Evolutionary conservation across 352 stramenopile genomes (phyloP).

Genomic region (Pythium sp.): DNA sequence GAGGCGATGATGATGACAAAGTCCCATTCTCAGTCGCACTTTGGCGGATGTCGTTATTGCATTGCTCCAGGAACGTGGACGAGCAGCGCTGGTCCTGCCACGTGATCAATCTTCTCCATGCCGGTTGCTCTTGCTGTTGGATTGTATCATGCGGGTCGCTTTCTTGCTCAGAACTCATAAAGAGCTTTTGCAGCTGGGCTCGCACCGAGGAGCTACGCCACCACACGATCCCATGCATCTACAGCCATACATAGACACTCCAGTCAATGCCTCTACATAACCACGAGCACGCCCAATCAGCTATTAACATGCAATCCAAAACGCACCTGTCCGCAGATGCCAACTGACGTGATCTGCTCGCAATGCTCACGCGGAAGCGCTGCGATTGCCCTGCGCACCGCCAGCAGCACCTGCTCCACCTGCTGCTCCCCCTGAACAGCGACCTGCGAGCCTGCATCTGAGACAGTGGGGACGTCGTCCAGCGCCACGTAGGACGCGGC

Average conservation of each 20-base stretch:
- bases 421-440: conserved; percentile 29
- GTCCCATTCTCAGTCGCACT: not conserved
- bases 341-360: conserved; percentile 35
- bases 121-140: conserved; percentile 7
- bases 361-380: conserved; percentile 28
- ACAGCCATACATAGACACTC: not conserved
- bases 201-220: conserved; percentile 52
- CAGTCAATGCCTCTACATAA: not conserved
- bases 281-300: not conserved
- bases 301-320: too few relatives aligned
- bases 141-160: not conserved
- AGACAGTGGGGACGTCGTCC: conserved; percentile 22
- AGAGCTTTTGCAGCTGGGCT: conserved; percentile 25
- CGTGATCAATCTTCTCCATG: conserved; percentile 68
- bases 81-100: conserved; percentile 83
- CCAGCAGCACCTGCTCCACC: conserved; percentile 47
- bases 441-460: conserved; percentile 6
- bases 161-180: conserved; percentile 10
- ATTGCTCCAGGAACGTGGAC: conserved; percentile 42
- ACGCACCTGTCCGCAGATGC: conserved; percentile 68
- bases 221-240: conserved; percentile 89
- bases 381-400: conserved; percentile 34
- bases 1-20: conserved; percentile 23
- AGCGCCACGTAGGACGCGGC: conserved; percentile 35
- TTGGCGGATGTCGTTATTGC: conserved; percentile 14